A percentile compares a stretch with the other conserved stretches of the same genome.
These are phyloP conservation scores for Gymnopus androsaceus DNA, from an alignment of 1,284 basidiomycete genomes.

Conservation along the genomic window DNA sequence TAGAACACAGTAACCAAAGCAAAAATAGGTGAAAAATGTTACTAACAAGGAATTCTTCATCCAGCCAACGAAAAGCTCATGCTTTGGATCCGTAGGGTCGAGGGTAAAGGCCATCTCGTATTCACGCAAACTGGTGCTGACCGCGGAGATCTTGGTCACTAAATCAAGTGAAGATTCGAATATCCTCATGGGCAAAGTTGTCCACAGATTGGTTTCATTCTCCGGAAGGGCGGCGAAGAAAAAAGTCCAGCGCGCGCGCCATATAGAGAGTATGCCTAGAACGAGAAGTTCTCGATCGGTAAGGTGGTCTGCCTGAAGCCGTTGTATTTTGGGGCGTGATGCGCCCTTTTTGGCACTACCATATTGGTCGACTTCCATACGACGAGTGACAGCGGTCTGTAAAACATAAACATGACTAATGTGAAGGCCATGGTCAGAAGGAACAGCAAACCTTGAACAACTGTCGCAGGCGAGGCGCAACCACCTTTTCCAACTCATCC, in stretches of 20 bases:
- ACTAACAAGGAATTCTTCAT: slow-evolving; percentile 34
- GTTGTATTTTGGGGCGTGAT: slow-evolving; percentile 59
- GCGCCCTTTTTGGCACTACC: slow-evolving; percentile 58
- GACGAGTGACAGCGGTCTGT: slow-evolving; percentile 49
- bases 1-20: slow-evolving; percentile 11
- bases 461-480: slow-evolving; percentile 51
- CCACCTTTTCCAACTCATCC: slow-evolving; percentile 43
- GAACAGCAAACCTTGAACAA: slow-evolving; percentile 52
- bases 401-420: slow-evolving; percentile 23
- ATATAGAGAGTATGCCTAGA: slow-evolving; percentile 64
- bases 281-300: slow-evolving; percentile 67
- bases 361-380: slow-evolving; percentile 58
- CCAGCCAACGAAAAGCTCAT: slow-evolving; percentile 31
- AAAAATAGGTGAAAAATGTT: neutral
- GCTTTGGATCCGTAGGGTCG: slow-evolving; percentile 27
- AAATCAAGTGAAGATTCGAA: slow-evolving; percentile 66
- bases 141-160: slow-evolving; percentile 61
- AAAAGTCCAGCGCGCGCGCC: slow-evolving; percentile 60
- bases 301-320: slow-evolving; percentile 51
- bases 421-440: slow-evolving; percentile 11
- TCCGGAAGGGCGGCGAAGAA: slow-evolving; percentile 39
- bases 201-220: slow-evolving; percentile 46
- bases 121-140: slow-evolving; percentile 49
- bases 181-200: slow-evolving; percentile 47
- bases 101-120: slow-evolving; percentile 48